phyloP scores from a whole-genome alignment of 345 rosid species.

The Syzygium jambos region DNA sequence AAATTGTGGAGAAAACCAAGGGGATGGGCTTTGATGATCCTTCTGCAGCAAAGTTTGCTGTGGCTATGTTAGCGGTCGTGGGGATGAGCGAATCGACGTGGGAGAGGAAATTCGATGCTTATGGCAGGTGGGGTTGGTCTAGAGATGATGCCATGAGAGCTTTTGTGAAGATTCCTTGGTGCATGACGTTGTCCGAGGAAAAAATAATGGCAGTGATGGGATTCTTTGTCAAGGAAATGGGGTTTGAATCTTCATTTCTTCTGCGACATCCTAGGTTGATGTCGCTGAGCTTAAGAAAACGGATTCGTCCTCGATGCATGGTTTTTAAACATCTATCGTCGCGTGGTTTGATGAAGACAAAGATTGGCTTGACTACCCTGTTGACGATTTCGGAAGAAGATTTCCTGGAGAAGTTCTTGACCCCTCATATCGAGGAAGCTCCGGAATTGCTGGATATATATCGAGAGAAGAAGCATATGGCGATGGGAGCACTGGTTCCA shows the following conservation, averaged over 20 bases:
- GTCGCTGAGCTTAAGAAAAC: slow-evolving; percentile 18
- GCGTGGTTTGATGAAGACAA: slow-evolving; percentile 11
- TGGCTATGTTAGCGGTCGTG: background rate
- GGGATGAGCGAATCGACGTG: background rate
- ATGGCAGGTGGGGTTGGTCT: background rate
- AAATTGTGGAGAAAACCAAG: slow-evolving; percentile 2
- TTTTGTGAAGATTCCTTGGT: background rate
- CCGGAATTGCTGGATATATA: slow-evolving; percentile 13
- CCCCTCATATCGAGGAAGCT: background rate
- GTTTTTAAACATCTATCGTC: slow-evolving; percentile 7
- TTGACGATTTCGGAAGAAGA: background rate
- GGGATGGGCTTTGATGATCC: slow-evolving; percentile 13
- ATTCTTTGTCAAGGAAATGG: slow-evolving; percentile 15
- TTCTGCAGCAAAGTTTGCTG: background rate
- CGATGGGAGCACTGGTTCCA: background rate
- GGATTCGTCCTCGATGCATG: slow-evolving; percentile 17
- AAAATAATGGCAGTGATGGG: background rate
- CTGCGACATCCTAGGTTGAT: background rate
- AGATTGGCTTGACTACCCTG: background rate
- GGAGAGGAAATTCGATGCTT: background rate
- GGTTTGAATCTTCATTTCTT: slow-evolving; percentile 1
- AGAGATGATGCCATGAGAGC: background rate
- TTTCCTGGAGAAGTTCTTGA: slow-evolving; percentile 10
- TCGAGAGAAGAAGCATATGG: slow-evolving; percentile 5
- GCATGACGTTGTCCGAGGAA: background rate